phyloP scores from a whole-genome alignment of 805 yeast species.

The Cyberlindnera nakhonratchasimensis region DNA sequence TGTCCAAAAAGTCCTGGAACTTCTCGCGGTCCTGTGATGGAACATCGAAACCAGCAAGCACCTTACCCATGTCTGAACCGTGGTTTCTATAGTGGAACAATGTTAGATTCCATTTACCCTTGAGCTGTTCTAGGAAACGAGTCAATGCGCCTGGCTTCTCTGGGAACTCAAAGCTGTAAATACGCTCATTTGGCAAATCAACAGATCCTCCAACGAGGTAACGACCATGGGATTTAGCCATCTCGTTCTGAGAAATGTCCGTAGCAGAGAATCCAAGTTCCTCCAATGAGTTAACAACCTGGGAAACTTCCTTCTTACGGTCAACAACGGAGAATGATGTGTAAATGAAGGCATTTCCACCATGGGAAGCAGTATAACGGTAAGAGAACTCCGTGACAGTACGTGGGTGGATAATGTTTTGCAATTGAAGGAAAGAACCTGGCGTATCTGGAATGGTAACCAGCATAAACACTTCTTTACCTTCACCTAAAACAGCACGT shows the following conservation, averaged over 20 bases:
- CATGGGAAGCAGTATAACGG: constrained; percentile 54
- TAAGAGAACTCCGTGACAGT: constrained; percentile 92
- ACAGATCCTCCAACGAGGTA: constrained; percentile 94
- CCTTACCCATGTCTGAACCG: constrained; percentile 92
- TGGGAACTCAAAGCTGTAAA: constrained; percentile 89
- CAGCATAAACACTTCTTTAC: constrained; percentile 88
- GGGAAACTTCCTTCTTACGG: constrained; percentile 66
- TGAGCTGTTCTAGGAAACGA: constrained; percentile 68
- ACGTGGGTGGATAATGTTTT: constrained; percentile 78
- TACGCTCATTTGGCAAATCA: constrained; percentile 65
- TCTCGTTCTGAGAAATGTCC: constrained; percentile 87
- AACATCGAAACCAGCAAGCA: constrained; percentile 83
- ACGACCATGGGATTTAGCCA: constrained; percentile 95
- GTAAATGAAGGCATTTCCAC: constrained; percentile 69
- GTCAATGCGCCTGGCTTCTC: constrained; percentile 95
- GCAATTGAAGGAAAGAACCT: constrained; percentile 81
- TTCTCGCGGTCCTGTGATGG: constrained; percentile 66
- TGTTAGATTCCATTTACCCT: constrained; percentile 85
- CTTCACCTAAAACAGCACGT: constrained; percentile 98
- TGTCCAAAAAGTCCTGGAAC: constrained; percentile 64
- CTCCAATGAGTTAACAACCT: constrained; percentile 56
- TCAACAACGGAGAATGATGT: constrained; percentile 83
- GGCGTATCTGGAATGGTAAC: constrained; percentile 91
- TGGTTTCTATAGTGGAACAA: constrained; percentile 96
- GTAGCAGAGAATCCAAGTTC: constrained; percentile 66